Percentiles rank a stretch among this genome's conserved stretches.
Conservation (phyloP, 2,329 filamentous ascomycete species). For the Shiraia bambusicola region DNA sequence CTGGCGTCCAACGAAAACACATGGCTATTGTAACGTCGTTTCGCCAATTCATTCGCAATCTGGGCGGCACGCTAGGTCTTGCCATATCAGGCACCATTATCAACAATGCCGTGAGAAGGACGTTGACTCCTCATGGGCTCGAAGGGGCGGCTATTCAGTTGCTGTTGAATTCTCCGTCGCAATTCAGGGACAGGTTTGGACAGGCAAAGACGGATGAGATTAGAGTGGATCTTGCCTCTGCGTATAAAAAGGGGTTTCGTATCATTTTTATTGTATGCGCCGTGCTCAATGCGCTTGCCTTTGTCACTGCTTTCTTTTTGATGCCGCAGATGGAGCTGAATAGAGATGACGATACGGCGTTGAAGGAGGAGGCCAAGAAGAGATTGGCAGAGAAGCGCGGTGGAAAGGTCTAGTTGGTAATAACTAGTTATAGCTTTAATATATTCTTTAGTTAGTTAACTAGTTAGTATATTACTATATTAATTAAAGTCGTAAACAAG, state of each 20-base stretch:
- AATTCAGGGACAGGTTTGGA: constrained; percentile 9
- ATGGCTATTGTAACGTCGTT: constrained; percentile 64
- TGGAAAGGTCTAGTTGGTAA: not conserved
- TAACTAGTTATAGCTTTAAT: no score
- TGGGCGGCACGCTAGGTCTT: constrained; percentile 61
- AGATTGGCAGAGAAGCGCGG: constrained; percentile 10
- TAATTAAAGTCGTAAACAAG: no score
- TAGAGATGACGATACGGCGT: constrained; percentile 16
- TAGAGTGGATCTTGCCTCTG: constrained; percentile 7
- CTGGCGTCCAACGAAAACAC: constrained; percentile 53
- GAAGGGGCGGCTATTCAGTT: constrained; percentile 13
- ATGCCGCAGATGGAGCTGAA: constrained; percentile 22
- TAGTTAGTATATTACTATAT: no score
- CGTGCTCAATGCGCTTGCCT: constrained; percentile 16
- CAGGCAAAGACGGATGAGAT: constrained; percentile 10
- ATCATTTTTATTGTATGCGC: constrained; percentile 22
- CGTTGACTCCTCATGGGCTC: constrained; percentile 10
- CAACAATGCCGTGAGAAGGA: constrained; percentile 20
- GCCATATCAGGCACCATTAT: constrained; percentile 49
- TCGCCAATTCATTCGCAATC: constrained; percentile 63
- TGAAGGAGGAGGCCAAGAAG: constrained; percentile 22
- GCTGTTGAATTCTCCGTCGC: constrained; percentile 15
- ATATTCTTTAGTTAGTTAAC: no score
- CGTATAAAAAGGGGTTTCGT: constrained; percentile 20
- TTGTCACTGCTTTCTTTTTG: constrained; percentile 18